phyloP scores from a whole-genome alignment of 208 protist genomes.

The Strigomonas culicis region DNA sequence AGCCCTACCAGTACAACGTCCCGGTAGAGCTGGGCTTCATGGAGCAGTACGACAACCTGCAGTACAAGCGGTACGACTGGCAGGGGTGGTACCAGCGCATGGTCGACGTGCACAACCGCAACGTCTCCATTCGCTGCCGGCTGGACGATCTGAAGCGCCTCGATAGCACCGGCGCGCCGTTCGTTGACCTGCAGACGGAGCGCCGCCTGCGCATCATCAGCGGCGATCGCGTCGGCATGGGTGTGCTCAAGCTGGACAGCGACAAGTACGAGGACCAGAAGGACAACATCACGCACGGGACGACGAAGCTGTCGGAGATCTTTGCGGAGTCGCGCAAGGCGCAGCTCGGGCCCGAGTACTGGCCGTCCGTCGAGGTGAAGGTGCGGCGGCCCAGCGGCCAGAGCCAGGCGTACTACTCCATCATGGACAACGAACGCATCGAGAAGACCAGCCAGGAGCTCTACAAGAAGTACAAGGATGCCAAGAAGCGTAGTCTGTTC shows the following conservation, averaged over 20 bases:
- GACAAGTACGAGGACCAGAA: constrained; percentile 89
- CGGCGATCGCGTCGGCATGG: constrained; percentile 78
- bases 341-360: constrained; percentile 84
- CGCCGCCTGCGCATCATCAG: constrained; percentile 80
- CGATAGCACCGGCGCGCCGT: constrained; percentile 64
- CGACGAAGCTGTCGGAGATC: constrained; percentile 73
- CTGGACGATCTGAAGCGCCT: constrained; percentile 79
- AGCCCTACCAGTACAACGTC: constrained; percentile 67
- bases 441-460: constrained; percentile 72
- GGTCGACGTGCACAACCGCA: constrained; percentile 88
- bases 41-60: constrained; percentile 87
- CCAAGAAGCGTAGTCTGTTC: constrained; percentile 88
- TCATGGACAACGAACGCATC: constrained; percentile 81
- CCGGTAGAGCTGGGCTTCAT: constrained; percentile 80
- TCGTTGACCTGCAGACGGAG: constrained; percentile 82
- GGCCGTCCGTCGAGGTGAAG: constrained; percentile 89
- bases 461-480: constrained; percentile 79
- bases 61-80: constrained; percentile 91
- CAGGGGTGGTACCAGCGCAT: constrained; percentile 90
- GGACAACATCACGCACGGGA: constrained; percentile 82
- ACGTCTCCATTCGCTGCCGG: constrained; percentile 79
- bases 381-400: constrained; percentile 81
- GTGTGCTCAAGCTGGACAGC: constrained; percentile 84
- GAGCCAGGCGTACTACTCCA: constrained; percentile 84
- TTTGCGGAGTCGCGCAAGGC: constrained; percentile 87